Percentiles rank a stretch among this genome's conserved stretches.
phyloP scores from a whole-genome alignment of 2,329 filamentous ascomycete genomes.

The Knoxdaviesia capensis region DNA sequence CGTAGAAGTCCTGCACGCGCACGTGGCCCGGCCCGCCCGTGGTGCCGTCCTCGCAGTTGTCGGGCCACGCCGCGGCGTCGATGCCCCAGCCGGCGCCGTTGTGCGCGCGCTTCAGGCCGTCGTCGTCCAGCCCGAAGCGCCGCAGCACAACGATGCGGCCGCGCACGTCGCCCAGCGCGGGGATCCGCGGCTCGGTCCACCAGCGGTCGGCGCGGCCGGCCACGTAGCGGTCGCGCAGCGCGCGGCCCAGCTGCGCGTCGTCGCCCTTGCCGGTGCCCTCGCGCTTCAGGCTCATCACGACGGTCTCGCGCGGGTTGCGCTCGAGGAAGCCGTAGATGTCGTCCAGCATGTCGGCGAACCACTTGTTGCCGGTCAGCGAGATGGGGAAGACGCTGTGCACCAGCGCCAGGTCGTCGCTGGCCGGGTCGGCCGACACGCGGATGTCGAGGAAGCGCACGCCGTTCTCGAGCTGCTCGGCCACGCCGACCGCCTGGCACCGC shows the following conservation, averaged over 20 bases:
- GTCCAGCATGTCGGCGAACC: conserved; percentile 53
- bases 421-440: conserved; percentile 37
- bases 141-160: conserved; percentile 72
- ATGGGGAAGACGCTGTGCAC: conserved; percentile 86
- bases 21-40: conserved; percentile 47
- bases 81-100: conserved; percentile 33
- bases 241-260: conserved; percentile 57
- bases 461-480: conserved; percentile 63
- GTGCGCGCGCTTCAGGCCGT: conserved; percentile 25
- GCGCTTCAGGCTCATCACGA: conserved; percentile 77
- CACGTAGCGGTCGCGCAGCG: conserved; percentile 56
- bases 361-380: conserved; percentile 61
- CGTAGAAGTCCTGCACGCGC: conserved; percentile 88
- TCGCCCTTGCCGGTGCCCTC: conserved; percentile 68
- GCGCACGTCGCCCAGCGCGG: conserved; percentile 56
- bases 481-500: conserved; percentile 68
- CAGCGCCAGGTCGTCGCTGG: conserved; percentile 51
- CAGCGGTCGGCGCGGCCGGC: conserved; percentile 37
- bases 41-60: conserved; percentile 65
- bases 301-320: conserved; percentile 56
- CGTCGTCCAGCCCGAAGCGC: conserved; percentile 49
- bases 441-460: conserved; percentile 92
- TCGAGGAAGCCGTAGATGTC: conserved; percentile 59
- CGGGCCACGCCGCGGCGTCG: conserved; percentile 53
- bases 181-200: conserved; percentile 62